Evolutionary conservation across 2,329 filamentous ascomycete species (phyloP), one percentile per base, ranked within the genome.

Genomic region (Claviceps sp.): DNA sequence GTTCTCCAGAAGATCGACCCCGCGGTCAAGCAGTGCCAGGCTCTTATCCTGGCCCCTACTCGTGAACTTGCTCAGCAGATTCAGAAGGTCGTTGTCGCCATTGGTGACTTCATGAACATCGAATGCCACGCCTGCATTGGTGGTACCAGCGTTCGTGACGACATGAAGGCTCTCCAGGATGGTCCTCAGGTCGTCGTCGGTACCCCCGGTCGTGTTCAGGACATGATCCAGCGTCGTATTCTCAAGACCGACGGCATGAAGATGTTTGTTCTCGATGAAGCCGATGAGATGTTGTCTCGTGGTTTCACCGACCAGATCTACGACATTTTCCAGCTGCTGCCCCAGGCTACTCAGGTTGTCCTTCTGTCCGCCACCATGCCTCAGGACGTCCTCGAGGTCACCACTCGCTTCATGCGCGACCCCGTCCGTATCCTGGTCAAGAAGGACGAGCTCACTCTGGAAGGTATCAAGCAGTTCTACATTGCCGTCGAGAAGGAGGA

Each of bases 261-360:
- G 85, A 95, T 97, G 87, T 95, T 98, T 73, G 89, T 98, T 65
- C 88, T 98, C 63, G 93, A 98, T 70, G 93, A 98, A 79, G 93
- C 93, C 65, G 93, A 98, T 71, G 93, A 98, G 77, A 96, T 98
- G 87, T 83, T 98, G 77, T 94, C 89, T 81, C 91, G 91, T 67
- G 93, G 93, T 80, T 98, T 98, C 84, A 95, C 90, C 65, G 93
- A 98, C 79, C 93, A 98, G 79, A 98, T 98, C 77, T 98, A 98
- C 81, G 93, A 98, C 73, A 95, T 98, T 76, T 98, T 96, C 85
- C 91, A 95, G 76, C 87, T 96, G 56, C 86, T 98, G 52, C 93
- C 93, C 54, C 93, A 95, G 76, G 90, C 89, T 58, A 98, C 91
- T 69, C 93, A 98, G 81, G 93, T 98, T 61, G 91, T 97, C 62